A percentile compares a stretch with the other conserved stretches of the same genome.
Evolutionary conservation across 2,329 filamentous ascomycete genomes (phyloP).

Genomic region (Meredithiella fracta): DNA sequence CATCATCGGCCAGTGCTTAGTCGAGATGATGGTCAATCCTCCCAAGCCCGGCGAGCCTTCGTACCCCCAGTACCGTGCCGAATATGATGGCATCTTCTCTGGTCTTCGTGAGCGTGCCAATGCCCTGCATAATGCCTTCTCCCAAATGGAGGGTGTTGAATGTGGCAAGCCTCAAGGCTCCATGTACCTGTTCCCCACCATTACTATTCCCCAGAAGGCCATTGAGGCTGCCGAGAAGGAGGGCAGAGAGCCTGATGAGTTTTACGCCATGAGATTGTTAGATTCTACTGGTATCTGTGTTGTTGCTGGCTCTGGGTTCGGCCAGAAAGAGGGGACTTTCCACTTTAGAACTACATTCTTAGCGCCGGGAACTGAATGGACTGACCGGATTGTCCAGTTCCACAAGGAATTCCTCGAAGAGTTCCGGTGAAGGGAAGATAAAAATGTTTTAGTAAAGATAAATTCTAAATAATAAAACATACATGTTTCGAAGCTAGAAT

Average conservation of each 20-base stretch:
- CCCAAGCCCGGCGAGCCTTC: slow-evolving; percentile 70
- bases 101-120: slow-evolving; percentile 64
- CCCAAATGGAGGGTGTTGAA: slow-evolving; percentile 88
- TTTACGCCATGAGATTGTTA: slow-evolving; percentile 80
- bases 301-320: slow-evolving; percentile 82
- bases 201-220: slow-evolving; percentile 62
- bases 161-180: slow-evolving; percentile 80
- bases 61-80: slow-evolving; percentile 64
- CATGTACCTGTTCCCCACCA: slow-evolving; percentile 98
- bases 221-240: slow-evolving; percentile 58
- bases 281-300: slow-evolving; percentile 92
- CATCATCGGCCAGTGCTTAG: slow-evolving; percentile 86
- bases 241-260: slow-evolving; percentile 68
- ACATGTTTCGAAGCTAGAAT: too few relatives aligned
- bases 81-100: slow-evolving; percentile 69
- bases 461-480: background rate
- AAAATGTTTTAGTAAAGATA: background rate
- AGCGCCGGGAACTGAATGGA: slow-evolving; percentile 91
- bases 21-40: slow-evolving; percentile 97
- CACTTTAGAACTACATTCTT: slow-evolving; percentile 97
- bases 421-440: slow-evolving; percentile 35
- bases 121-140: slow-evolving; percentile 79
- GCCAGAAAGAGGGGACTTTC: slow-evolving; percentile 76
- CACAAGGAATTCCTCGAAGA: slow-evolving; percentile 82
- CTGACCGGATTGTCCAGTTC: slow-evolving; percentile 72